Evolutionary conservation across 768 basidiomycete genomes (phyloP), one percentile per base, ranked within the genome.

Genomic region (Pisolithus marmoratus): DNA sequence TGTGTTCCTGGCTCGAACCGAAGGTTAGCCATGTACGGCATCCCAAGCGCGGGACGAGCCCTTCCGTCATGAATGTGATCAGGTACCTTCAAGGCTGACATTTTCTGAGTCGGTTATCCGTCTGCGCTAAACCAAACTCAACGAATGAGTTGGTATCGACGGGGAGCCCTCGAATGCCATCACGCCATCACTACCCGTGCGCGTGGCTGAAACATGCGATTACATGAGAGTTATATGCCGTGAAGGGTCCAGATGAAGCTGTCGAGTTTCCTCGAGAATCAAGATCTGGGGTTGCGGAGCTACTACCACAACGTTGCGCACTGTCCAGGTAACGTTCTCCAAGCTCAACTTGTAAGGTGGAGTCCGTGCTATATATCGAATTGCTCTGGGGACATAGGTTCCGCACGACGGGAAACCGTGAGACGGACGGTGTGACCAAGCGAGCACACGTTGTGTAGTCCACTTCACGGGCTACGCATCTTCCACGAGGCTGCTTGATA

Each of bases 401-500:
- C 23, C 31, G 20, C 44, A 19, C 14, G 29, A 14, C 31, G 8
- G 46, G 34, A 4, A 36, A 31, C 46, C 46, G 46, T 37, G 46
- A 24, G 46, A 46, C 3, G 19, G 19, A 6, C 23, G 17, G 20
- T 11, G 34, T 47, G 46, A 46, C 45, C 4, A 46, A 19, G 45
- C 17, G 36, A 36, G 27, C 3, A n/a, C 34, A 42, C 12, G 47
- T 51, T 62, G 49, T 48, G 43, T 52, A 48, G 58, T 52, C 58
- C 51, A 29, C 56, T 45, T 51, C 48, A 61, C 54, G 53, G 66
- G 64, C 62, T 56, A 65, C 64, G 67, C 53, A 52, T 52, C 58
- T 65, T 42, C 57, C 64, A 65, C 60, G 64, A 65, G 64, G 64
- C 64, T 54, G 29, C 48, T 53, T 52, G 57, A 47, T 47, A 47